Base-by-base conservation (phyloP, 208 protist genomes). In the Porcisia hertigi region DNA sequence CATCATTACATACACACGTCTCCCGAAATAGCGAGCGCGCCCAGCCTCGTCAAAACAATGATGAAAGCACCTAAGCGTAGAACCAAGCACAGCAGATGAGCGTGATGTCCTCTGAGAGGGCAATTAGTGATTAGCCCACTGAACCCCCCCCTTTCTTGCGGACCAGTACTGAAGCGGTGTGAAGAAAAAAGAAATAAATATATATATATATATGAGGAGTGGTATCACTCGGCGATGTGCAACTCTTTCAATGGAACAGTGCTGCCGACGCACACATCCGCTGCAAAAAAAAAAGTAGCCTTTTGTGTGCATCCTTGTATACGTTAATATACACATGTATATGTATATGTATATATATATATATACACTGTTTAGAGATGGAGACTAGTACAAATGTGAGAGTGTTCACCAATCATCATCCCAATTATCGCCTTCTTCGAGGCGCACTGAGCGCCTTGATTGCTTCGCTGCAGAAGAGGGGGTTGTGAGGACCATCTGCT, bases 351-450 rank as follows among this genome's bases (percentile, higher is more conserved):
- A 52, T 30, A 30, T 30, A 30, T 30, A 30, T 1, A 53, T 11
- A 34, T 34, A 41, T 6, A 34, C 5, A 52, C 18, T 25, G 5
- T 11, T 20, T 23, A 23, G 7, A 23, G 20, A 57, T 6, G 0
- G 12, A 41, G 1, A 34, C 0, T 1, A 36, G 49, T 23, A 62
- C 57, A 62, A 34, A n/a, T 23, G 57, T 25, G 57, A 52, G 57
- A 8, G 18, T 43, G 14, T 41, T 47, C 76, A 92, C 88, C 88
- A 92, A 52, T 92, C 83, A 45, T 87, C 85, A 77, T 86, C 86
- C 89, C 86, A 89, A 25, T 88, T 79, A 9, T 91, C 89, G 41
- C 87, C 85, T 30, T 87, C 83, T 59, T 85, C 70, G n/a, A 80
- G 73, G 9, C 70, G 76, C 70, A 83, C 74, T n/a, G 75, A 63